Percentiles rank a stretch among this genome's conserved stretches.
phyloP scores from a whole-genome alignment of 1,284 basidiomycete genomes.

The Papiliotrema terrestris region DNA sequence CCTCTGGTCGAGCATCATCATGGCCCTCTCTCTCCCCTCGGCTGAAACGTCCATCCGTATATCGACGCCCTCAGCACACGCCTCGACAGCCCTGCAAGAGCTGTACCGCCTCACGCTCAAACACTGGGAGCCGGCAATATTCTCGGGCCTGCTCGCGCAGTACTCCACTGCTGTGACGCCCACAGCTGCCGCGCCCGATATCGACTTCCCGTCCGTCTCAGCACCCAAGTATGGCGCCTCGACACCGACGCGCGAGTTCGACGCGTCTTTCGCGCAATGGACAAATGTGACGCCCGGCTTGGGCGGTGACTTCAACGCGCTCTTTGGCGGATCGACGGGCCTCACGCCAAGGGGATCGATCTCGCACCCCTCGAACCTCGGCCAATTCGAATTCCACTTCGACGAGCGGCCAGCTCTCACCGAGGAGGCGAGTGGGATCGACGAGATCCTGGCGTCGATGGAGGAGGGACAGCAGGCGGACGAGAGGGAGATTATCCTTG shows the following conservation, averaged over 20 bases:
- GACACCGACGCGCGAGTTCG: conserved; percentile 38
- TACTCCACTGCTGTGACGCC: conserved; percentile 12
- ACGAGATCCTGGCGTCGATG: conserved; percentile 39
- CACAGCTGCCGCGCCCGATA: not conserved
- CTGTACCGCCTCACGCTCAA: conserved; percentile 40
- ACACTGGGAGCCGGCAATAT: conserved; percentile 37
- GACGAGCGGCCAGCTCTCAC: not conserved
- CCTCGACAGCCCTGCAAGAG: conserved; percentile 32
- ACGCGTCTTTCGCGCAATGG: conserved; percentile 31
- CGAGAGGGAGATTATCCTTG: conserved; percentile 10
- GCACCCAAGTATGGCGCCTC: conserved; percentile 26
- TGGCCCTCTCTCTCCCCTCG: conserved; percentile 26
- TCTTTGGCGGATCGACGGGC: conserved; percentile 8
- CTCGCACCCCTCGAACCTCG: conserved; percentile 8
- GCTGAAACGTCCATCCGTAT: conserved; percentile 13
- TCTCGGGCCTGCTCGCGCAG: conserved; percentile 36
- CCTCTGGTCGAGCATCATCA: conserved; percentile 39
- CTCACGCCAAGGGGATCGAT: conserved; percentile 16
- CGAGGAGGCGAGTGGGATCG: conserved; percentile 17
- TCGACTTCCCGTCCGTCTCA: conserved; percentile 1
- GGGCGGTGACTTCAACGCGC: conserved; percentile 8
- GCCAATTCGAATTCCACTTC: conserved; percentile 6
- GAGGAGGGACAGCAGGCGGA: conserved; percentile 32
- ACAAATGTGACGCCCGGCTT: conserved; percentile 38
- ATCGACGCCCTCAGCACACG: conserved; percentile 27